A percentile compares a stretch with the other conserved stretches of the same genome.
Conservation (phyloP, 164 flowering plant genomes). For the Magnolia changhungtana region DNA sequence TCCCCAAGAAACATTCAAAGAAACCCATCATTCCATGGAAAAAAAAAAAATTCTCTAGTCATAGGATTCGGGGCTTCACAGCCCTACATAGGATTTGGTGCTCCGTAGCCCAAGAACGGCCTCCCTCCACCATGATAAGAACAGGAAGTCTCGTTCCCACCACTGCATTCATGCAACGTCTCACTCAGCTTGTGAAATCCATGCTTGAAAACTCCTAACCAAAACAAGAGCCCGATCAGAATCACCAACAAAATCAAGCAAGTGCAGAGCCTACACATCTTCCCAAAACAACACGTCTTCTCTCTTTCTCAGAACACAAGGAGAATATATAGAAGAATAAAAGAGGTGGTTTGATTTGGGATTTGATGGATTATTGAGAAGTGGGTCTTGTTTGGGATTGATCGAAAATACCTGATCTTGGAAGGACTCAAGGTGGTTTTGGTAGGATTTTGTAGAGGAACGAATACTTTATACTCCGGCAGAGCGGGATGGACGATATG, state of each 20-base stretch:
- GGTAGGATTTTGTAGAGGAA: too few relatives aligned
- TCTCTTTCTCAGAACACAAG: neutral
- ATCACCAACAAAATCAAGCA: conserved; percentile 58
- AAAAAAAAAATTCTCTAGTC: too few relatives aligned
- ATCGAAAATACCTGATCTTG: neutral
- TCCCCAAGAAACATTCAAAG: too few relatives aligned
- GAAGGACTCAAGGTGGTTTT: too few relatives aligned
- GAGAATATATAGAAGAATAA: neutral
- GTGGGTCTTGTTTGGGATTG: neutral
- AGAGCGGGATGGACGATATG: too few relatives aligned
- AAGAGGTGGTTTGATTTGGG: neutral
- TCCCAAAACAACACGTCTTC: conserved; percentile 66
- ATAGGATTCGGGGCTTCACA: too few relatives aligned
- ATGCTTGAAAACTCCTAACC: conserved; percentile 75
- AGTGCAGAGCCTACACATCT: conserved; percentile 54
- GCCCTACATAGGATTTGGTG: conserved; percentile 30
- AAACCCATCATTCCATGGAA: too few relatives aligned
- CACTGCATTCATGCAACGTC: conserved; percentile 24
- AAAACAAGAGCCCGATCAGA: conserved; percentile 64
- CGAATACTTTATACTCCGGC: too few relatives aligned
- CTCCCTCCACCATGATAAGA: conserved; percentile 24
- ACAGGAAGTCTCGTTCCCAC: neutral
- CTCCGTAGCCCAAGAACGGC: conserved; percentile 40
- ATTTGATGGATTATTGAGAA: neutral
- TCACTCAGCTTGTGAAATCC: conserved; percentile 69